phyloP scores from a whole-genome alignment of 768 basidiomycete genomes.

The Serendipita sp. region DNA sequence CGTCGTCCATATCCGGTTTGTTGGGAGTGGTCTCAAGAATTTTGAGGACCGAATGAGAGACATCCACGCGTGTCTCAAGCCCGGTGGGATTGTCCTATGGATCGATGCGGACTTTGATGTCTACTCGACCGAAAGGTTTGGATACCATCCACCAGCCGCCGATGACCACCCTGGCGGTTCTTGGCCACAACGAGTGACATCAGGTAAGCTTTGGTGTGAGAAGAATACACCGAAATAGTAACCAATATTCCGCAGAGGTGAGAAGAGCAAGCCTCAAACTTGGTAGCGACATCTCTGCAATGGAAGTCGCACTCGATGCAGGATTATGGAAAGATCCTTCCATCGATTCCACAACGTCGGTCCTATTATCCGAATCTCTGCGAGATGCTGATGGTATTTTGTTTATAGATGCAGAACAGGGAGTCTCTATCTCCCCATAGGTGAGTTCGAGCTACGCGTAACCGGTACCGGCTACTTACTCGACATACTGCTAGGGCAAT shows the following conservation, averaged over 20 bases:
- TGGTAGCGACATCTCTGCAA: not conserved
- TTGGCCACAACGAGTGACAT: not conserved
- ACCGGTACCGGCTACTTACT: not conserved
- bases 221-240: not conserved
- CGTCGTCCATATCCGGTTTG: conserved; percentile 3
- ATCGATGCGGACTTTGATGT: conserved; percentile 1
- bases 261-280: not conserved
- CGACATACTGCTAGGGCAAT: not conserved
- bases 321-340: not conserved
- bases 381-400: not conserved
- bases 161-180: not conserved
- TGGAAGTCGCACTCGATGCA: not conserved
- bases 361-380: not conserved
- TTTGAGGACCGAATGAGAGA: not conserved
- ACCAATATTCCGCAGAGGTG: not conserved
- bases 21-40: conserved; percentile 1
- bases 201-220: not conserved
- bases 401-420: not conserved
- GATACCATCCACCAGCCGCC: not conserved
- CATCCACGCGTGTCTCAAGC: not conserved
- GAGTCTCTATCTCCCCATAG: not conserved
- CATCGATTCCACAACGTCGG: not conserved
- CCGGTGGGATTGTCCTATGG: conserved; percentile 1
- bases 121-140: not conserved
- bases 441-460: not conserved